Percentiles rank a stretch among this genome's conserved stretches.
Conservation (phyloP, 75 land plant species). For the Pinus taeda region DNA sequence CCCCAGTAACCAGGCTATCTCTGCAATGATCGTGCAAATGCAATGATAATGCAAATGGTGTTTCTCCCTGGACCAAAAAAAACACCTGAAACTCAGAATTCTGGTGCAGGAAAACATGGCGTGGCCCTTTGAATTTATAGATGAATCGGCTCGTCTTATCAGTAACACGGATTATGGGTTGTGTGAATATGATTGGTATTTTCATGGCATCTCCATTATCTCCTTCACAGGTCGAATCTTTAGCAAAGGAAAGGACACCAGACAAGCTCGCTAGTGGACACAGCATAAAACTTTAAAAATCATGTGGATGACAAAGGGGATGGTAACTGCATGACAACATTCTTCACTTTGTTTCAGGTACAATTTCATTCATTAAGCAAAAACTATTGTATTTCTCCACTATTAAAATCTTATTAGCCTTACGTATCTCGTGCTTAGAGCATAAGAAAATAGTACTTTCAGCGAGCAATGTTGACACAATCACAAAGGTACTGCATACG, state of each 20-base stretch:
- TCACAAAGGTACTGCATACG: too few relatives aligned
- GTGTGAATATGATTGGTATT: background rate
- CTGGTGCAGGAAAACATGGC: background rate
- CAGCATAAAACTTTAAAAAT: background rate
- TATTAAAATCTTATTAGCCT: background rate
- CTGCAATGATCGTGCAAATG: background rate
- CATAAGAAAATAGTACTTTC: background rate
- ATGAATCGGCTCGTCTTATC: background rate
- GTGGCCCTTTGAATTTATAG: background rate
- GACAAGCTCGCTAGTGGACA: constrained; percentile 4
- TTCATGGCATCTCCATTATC: background rate
- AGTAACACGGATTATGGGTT: background rate
- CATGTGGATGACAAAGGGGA: background rate
- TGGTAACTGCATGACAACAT: constrained; percentile 5
- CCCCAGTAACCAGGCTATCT: background rate
- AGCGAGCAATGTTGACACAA: background rate
- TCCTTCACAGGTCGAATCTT: background rate
- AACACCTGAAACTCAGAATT: background rate
- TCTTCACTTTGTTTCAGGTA: background rate
- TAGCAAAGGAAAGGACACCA: background rate
- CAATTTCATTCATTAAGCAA: background rate
- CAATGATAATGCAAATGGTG: background rate
- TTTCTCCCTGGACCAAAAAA: background rate
- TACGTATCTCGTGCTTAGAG: background rate
- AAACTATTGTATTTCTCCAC: background rate